These are phyloP conservation scores for Hymenoscyphus fraxineus DNA, from an alignment of 2,329 filamentous ascomycete genomes.

Conservation along the genomic window DNA sequence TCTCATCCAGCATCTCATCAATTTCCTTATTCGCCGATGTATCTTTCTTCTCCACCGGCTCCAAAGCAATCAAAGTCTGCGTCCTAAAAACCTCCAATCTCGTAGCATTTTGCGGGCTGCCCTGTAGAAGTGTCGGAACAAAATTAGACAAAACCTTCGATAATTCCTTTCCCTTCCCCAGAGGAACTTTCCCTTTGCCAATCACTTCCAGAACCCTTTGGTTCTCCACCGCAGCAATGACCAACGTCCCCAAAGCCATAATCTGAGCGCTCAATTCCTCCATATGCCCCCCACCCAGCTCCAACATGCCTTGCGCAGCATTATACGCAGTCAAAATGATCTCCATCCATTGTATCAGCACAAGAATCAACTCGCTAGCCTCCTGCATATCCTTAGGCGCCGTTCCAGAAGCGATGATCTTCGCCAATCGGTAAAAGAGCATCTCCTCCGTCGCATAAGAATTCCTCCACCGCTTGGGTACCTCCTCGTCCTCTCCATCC, in stretches of 20 bases:
- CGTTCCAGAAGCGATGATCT: constrained; percentile 41
- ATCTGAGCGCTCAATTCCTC: constrained; percentile 58
- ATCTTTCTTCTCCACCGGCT: constrained; percentile 52
- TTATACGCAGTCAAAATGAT: constrained; percentile 51
- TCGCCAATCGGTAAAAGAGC: constrained; percentile 34
- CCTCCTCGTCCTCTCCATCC: constrained; percentile 14
- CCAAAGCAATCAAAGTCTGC: constrained; percentile 52
- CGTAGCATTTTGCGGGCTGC: constrained; percentile 46
- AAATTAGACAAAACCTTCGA: constrained; percentile 48
- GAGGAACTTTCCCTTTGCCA: constrained; percentile 45
- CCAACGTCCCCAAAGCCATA: constrained; percentile 60
- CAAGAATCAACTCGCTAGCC: constrained; percentile 47
- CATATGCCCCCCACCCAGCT: constrained; percentile 42
- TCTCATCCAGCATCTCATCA: constrained; percentile 55
- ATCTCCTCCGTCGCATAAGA: constrained; percentile 46
- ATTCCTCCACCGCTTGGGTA: constrained; percentile 46
- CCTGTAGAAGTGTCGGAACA: constrained; percentile 54
- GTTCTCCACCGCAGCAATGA: constrained; percentile 61
- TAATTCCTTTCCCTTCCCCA: constrained; percentile 48
- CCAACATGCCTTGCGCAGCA: constrained; percentile 42
- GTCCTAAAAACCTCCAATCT: constrained; percentile 55
- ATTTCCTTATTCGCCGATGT: constrained; percentile 48
- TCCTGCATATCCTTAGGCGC: constrained; percentile 46
- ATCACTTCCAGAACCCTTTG: constrained; percentile 51
- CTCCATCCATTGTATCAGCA: constrained; percentile 56